phyloP scores from a whole-genome alignment of 2,329 filamentous ascomycete genomes.

The Colletotrichum sp. region DNA sequence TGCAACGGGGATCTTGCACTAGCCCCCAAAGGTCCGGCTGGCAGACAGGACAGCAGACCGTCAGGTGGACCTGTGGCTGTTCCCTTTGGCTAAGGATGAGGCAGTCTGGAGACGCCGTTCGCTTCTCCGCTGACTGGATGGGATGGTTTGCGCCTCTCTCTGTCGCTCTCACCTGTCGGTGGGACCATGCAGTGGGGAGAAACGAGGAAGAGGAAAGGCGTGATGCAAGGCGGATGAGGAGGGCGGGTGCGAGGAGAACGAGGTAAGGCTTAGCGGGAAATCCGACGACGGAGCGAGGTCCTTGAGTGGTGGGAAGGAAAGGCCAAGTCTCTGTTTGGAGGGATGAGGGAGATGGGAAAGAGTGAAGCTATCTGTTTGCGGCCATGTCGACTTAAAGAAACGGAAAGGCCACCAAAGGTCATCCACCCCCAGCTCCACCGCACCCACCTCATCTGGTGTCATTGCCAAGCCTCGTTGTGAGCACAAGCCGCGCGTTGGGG shows the following conservation, averaged over 20 bases:
- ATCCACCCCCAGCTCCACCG: background rate
- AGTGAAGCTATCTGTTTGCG: slow-evolving; percentile 18
- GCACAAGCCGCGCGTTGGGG: background rate
- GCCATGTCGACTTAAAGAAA: slow-evolving; percentile 1
- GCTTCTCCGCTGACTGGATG: background rate
- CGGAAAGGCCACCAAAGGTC: background rate
- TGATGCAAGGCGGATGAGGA: background rate
- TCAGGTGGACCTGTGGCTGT: background rate
- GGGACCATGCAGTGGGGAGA: background rate
- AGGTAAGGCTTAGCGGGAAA: slow-evolving; percentile 18
- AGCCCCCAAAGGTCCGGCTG: background rate
- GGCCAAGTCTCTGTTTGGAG: background rate
- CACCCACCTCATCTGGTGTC: background rate
- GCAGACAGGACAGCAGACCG: background rate
- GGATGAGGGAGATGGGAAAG: background rate
- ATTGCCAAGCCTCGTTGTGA: background rate
- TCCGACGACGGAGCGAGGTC: background rate
- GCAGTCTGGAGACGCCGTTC: background rate
- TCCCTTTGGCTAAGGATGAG: background rate
- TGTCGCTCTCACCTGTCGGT: background rate
- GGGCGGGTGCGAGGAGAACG: background rate
- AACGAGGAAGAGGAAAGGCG: background rate
- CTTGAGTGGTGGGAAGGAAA: background rate
- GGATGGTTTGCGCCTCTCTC: background rate
- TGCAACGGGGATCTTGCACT: slow-evolving; percentile 20